Base-by-base conservation (phyloP, 495 filamentous ascomycete genomes). In the Podospora fimiseda region DNA sequence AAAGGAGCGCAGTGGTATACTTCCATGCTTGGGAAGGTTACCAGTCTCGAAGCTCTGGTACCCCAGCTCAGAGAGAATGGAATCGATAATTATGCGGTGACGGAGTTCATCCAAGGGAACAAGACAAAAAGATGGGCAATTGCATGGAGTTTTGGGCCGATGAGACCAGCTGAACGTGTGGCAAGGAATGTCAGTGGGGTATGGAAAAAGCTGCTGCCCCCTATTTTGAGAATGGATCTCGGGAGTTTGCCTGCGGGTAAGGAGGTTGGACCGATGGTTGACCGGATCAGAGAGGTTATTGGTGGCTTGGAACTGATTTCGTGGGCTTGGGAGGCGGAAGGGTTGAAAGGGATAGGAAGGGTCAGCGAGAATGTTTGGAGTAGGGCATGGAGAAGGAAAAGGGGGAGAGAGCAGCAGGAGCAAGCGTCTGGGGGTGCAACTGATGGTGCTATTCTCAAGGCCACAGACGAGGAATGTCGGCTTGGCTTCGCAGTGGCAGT, bases 71-170 rank as follows among this genome's bases (percentile, higher is more conserved):
- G 74, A 27, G 71, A 71, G 9, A 66, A 78, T 8, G 75, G 71
- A 0, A 79, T 91, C 33, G 65, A 74, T 11, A 98, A 98, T 68
- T 96, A 82, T 53, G 92, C 90, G 6, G 81, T 95, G 2, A 88
- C 83, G 0, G 82, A 86, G 57, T 87, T 97, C 50, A 74, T 88
- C 1, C 87, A 93, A 56, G 91, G 90, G 0, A 81, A 69, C 30
- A 84, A 82, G 61, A 98, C 93, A 16, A 81, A 83, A 43, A 72
- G 93, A 16, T 97, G 93, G 93, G 89, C 80, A 8, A 68, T 96
- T 23, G 93, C 77, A 0, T 98, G 93, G 93, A 91, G 86, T 48
- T 96, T 86, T 71, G 72, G 75, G 2, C 76, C 80, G 46, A 71
- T 77, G 58, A 75, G 92, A 47, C 89, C 92, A 21, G 69, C 60